A percentile compares a stretch with the other conserved stretches of the same genome.
Conservation (phyloP, 208 protist genomes). For the Leishmania martiniquensis region DNA sequence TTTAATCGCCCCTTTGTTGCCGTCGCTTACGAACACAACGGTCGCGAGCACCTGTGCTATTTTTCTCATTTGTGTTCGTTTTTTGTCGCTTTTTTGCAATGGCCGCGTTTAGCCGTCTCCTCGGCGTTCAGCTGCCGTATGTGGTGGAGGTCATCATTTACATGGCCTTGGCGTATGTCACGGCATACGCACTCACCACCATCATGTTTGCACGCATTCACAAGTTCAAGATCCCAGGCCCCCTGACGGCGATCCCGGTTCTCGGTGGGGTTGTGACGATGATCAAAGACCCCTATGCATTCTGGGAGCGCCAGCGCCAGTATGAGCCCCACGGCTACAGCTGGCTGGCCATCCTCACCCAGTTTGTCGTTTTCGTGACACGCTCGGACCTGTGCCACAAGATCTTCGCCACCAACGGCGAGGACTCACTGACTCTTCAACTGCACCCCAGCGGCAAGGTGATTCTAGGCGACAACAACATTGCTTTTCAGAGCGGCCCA, state of each 20-base stretch:
- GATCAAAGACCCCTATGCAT: slow-evolving; percentile 79
- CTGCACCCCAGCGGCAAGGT: slow-evolving; percentile 85
- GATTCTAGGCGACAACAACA: slow-evolving; percentile 89
- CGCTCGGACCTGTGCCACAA: slow-evolving; percentile 81
- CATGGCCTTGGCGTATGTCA: slow-evolving; percentile 50
- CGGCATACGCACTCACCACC: slow-evolving; percentile 61
- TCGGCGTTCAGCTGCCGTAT: slow-evolving; percentile 76
- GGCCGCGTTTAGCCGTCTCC: slow-evolving; percentile 70
- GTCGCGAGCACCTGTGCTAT: neutral
- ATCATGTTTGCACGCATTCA: slow-evolving; percentile 71
- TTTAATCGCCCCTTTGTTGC: too few species aligned
- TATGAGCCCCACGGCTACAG: slow-evolving; percentile 82
- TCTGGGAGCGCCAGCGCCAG: slow-evolving; percentile 84
- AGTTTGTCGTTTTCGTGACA: slow-evolving; percentile 83
- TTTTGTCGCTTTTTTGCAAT: slow-evolving; percentile 21
- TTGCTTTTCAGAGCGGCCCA: slow-evolving; percentile 87
- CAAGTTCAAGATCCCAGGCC: slow-evolving; percentile 76
- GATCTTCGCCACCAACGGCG: slow-evolving; percentile 82
- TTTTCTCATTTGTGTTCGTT: neutral
- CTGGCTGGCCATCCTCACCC: slow-evolving; percentile 72
- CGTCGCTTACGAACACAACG: too few species aligned
- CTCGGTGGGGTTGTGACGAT: slow-evolving; percentile 75
- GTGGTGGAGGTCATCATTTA: slow-evolving; percentile 61
- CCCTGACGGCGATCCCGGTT: slow-evolving; percentile 59
- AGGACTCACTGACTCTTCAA: slow-evolving; percentile 75